Evolutionary conservation across 78 protist genomes (phyloP), one percentile per base, ranked within the genome.

Genomic region (Cavenderia fasciculata): DNA sequence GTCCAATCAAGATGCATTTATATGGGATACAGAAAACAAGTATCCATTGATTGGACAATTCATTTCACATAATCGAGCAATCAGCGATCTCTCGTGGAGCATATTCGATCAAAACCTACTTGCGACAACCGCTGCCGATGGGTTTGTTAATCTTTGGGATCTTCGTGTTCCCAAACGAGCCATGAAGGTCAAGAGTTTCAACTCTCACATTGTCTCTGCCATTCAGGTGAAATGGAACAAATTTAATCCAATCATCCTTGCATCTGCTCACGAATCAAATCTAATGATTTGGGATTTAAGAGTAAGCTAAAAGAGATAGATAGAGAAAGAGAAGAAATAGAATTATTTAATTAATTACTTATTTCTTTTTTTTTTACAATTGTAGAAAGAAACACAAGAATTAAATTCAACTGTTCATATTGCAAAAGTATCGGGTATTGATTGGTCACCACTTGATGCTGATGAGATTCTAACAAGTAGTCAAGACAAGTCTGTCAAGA

Each of bases 221-320:
- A 74, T 76, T 16, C 93, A 87, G 33, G 93, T 87, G 41, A 87
- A 87, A 63, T 87, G 93, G 93, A 87, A 87, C 47, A 54, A 72
- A 25, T 76, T 76, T 46, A 87, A 87, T 51, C 4, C 69, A 46
- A 75, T 69, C 63, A 56, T 71, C n/a, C 27, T 87, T 6, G 93
- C 93, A 31, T 87, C 93, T 25, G 93, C 93, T 18, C 93, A 87
- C 56, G 86, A 87, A 54, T 46, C 78, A 51, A 68, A 87, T 76
- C 46, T 87, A 51, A 87, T 68, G 74, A 87, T 87, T 23, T 87
- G 93, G 93, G 93, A 87, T 61, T 41, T 87, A 56, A 87, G 93
- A 61, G 88, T 79, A 70, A 29, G 43, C 31, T 10, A 27, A 2
- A 19, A 21, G n/a, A n/a, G 29, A 25, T 49, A 18, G 18, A 40